These are phyloP conservation scores for Fusarium newnesense DNA, from an alignment of 2,329 filamentous ascomycete genomes.

Conservation along the genomic window DNA sequence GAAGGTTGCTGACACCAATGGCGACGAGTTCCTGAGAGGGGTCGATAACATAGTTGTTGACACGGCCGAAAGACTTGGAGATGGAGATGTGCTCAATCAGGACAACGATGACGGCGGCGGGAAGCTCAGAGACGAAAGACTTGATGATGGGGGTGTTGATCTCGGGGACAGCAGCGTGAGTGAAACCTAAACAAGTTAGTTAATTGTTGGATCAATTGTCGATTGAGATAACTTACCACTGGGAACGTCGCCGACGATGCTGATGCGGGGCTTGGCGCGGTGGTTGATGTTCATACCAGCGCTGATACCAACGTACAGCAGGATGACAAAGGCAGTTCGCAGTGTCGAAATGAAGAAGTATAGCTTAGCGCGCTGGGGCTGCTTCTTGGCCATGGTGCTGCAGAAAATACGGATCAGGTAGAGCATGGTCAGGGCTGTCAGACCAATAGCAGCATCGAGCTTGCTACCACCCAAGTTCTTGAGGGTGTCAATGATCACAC, in stretches of 20 bases:
- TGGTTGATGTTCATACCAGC: constrained; percentile 74
- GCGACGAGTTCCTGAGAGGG: constrained; percentile 83
- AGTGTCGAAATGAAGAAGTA: constrained; percentile 85
- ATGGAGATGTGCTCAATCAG: constrained; percentile 86
- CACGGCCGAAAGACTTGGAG: constrained; percentile 81
- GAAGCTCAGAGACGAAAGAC: constrained; percentile 72
- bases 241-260: constrained; percentile 74
- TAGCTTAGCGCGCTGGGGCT: constrained; percentile 72
- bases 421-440: constrained; percentile 74
- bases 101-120: constrained; percentile 79
- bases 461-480: constrained; percentile 59
- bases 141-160: constrained; percentile 70
- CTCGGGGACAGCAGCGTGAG: constrained; percentile 72
- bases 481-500: constrained; percentile 62
- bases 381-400: constrained; percentile 71
- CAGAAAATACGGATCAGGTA: constrained; percentile 74
- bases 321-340: constrained; percentile 81
- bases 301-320: constrained; percentile 83
- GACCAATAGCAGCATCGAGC: constrained; percentile 78
- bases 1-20: constrained; percentile 78
- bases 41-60: constrained; percentile 85
- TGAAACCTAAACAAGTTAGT: constrained; percentile 64
- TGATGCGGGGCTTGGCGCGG: constrained; percentile 66
- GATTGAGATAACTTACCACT: constrained; percentile 60
- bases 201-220: background rate